Base-by-base conservation (phyloP, 2,329 filamentous ascomycete species). In the Corynespora cassiicola region DNA sequence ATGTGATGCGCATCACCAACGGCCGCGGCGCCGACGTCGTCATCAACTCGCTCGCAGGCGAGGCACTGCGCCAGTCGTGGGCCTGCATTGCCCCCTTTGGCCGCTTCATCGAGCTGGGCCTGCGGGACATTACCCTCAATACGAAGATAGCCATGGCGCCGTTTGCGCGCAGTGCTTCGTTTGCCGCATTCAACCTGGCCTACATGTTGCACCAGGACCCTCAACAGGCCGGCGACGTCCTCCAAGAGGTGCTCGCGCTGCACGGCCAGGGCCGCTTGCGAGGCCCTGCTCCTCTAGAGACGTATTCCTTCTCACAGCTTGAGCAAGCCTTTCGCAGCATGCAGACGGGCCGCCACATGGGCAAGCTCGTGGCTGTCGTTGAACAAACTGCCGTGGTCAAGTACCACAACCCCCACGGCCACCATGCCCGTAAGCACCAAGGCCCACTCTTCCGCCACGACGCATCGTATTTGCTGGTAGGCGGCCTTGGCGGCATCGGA, bases 1-100 rank as follows among this genome's bases (percentile, higher is more conserved):
- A 39, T 3, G 37, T 67, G 8, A 39, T 39, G 40, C 27, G 45
- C 3, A 28, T 38, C 12, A 68, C 65, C 1, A 31, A 52, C 2
- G 52, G 49, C 7, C 18, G 33, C 5, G 65, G 65, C 12, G 56
- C 63, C 7, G 61, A 68, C 42, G 52, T 66, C 1, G 47, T 61
- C n/a, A 30, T 68, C 24, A 68, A 68, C 45, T 44, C 37, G 6
- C 17, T 49, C 5, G 33, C 46, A 10, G 63, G 61, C 4, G 50
- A 60, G 9, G 24, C 10, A 3, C 23, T 47, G 9, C 31, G 31
- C 6, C 29, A 27, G 0, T 72, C 67, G 0, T 79, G 72, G 73
- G 47, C 64, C 6, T 75, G 71, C 28, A 58, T 78, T 2, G 74
- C 74, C 0, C 31, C 42, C 11, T 47, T 33, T 26, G 51, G 51